Evolutionary conservation across 768 basidiomycete species (phyloP).

Genomic region (Cubamyces lactineus): DNA sequence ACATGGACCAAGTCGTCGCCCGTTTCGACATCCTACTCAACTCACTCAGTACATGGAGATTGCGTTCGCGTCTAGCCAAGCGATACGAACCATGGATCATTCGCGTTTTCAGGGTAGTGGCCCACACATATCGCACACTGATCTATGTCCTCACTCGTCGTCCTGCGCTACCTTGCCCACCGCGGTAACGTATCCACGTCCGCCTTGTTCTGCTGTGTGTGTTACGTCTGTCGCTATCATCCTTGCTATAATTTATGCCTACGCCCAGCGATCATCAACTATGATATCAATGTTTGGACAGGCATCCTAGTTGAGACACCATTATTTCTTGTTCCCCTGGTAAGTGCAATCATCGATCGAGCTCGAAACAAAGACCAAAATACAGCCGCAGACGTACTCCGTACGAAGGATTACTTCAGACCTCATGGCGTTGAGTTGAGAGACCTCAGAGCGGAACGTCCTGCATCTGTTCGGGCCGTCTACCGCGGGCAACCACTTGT

Average conservation of each 20-base stretch:
- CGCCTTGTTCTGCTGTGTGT: neutral
- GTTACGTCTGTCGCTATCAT: neutral
- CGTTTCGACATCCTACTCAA: slow-evolving; percentile 33
- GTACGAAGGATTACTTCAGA: no score
- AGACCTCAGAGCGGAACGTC: no score
- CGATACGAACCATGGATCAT: slow-evolving; percentile 4
- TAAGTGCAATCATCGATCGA: no score
- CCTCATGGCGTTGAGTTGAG: no score
- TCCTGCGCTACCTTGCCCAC: slow-evolving; percentile 11
- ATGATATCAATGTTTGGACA: no score
- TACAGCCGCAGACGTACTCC: no score
- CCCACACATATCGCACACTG: slow-evolving; percentile 11
- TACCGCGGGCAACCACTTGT: no score
- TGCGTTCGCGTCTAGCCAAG: slow-evolving; percentile 35
- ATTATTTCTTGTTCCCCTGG: no score
- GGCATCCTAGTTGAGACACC: no score
- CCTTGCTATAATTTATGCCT: neutral
- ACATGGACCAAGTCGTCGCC: slow-evolving; percentile 34
- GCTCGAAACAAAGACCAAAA: no score
- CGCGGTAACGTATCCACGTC: neutral
- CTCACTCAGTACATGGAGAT: slow-evolving; percentile 28
- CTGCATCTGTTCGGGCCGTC: no score
- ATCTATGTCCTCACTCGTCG: slow-evolving; percentile 2
- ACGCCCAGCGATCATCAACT: no score
- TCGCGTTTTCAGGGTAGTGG: neutral